Conservation (phyloP, 768 basidiomycete genomes). For the Naganishia kalamii region DNA sequence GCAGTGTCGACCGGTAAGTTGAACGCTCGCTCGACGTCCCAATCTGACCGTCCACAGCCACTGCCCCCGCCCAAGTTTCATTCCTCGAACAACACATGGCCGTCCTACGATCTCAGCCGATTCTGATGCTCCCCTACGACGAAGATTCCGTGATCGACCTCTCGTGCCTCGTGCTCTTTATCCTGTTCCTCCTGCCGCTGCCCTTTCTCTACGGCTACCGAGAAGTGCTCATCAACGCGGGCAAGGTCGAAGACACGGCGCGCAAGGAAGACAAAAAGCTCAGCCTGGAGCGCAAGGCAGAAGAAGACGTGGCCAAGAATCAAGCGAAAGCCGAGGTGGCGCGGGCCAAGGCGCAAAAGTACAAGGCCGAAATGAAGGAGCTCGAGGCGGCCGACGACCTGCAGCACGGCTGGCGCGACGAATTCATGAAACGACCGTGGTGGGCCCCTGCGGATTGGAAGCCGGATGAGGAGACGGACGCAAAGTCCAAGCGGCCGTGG, state of each 20-base stretch:
- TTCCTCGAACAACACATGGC: constrained; percentile 14
- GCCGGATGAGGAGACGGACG: background rate
- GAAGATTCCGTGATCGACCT: constrained; percentile 9
- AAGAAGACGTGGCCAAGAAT: background rate
- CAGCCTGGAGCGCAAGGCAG: constrained; percentile 10
- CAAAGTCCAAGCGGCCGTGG: background rate
- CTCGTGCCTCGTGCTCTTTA: background rate
- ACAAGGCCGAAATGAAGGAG: constrained; percentile 14
- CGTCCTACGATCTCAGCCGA: constrained; percentile 18
- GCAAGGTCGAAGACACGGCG: constrained; percentile 11
- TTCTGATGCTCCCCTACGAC: constrained; percentile 15
- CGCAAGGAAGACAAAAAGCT: constrained; percentile 13
- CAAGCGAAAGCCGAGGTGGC: background rate
- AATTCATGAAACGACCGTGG: constrained; percentile 18
- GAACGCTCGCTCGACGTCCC: background rate
- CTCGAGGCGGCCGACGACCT: constrained; percentile 16
- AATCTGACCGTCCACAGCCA: background rate
- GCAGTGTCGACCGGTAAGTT: background rate
- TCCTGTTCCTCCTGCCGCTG: background rate
- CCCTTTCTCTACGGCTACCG: constrained; percentile 14
- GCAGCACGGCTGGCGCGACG: constrained; percentile 13
- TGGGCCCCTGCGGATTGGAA: constrained; percentile 18
- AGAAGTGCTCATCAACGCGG: constrained; percentile 15
- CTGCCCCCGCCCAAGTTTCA: background rate
- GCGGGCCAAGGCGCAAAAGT: constrained; percentile 1